phyloP scores from a whole-genome alignment of 257 asterid species.

The Osmanthus fragrans region DNA sequence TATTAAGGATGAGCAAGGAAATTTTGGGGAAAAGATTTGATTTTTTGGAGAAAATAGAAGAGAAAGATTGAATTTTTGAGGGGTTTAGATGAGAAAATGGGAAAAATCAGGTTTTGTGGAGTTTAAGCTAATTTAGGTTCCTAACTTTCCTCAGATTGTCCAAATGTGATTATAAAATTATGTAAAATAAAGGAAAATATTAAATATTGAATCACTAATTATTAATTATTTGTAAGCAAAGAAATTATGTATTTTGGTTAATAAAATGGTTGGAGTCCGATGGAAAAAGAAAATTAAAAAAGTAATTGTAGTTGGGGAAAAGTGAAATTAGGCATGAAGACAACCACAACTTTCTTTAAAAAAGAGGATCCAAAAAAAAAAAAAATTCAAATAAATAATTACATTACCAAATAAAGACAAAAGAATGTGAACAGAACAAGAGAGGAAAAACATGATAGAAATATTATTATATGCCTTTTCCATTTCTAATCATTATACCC shows the following conservation, averaged over 20 bases:
- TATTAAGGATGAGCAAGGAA: neutral
- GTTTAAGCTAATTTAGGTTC: constrained; percentile 47
- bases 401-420: constrained; percentile 39
- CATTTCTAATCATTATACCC: constrained; percentile 6
- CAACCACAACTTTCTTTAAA: constrained; percentile 51
- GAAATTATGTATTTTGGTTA: constrained; percentile 84
- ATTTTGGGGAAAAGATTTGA: constrained; percentile 33
- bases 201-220: constrained; percentile 49
- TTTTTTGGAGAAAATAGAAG: constrained; percentile 28
- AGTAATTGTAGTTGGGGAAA: constrained; percentile 64
- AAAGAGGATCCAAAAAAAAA: constrained; percentile 11
- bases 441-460: constrained; percentile 13
- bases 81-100: constrained; percentile 34
- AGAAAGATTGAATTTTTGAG: constrained; percentile 36
- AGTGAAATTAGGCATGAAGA: constrained; percentile 93
- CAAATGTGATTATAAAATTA: constrained; percentile 35
- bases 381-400: neutral
- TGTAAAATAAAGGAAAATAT: constrained; percentile 27
- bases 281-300: constrained; percentile 29
- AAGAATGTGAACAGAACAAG: constrained; percentile 20
- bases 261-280: constrained; percentile 85
- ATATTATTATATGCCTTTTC: constrained; percentile 15
- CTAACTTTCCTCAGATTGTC: constrained; percentile 58
- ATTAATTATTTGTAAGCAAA: constrained; percentile 43
- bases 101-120: constrained; percentile 31